Evolutionary conservation across 495 filamentous ascomycete species (phyloP).

Genomic region (Hypoxylon cercidicola): DNA sequence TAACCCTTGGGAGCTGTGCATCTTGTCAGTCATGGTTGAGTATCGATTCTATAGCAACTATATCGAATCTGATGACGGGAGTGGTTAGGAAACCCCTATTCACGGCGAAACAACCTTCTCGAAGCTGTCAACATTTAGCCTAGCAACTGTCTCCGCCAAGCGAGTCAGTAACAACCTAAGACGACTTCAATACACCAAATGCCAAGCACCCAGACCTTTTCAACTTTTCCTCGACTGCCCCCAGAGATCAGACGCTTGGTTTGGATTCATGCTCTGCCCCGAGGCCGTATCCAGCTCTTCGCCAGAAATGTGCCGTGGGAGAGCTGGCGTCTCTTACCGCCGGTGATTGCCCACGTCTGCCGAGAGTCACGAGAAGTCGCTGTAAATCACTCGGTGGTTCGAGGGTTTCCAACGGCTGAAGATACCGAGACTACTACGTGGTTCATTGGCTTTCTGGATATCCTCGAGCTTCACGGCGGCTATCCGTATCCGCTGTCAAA

Average conservation of each 20-base stretch:
- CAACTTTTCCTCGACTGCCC: slow-evolving; percentile 42
- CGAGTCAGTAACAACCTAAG: slow-evolving; percentile 10
- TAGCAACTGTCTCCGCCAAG: slow-evolving; percentile 16
- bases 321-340: slow-evolving; percentile 44
- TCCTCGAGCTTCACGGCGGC: slow-evolving; percentile 45
- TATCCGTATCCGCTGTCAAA: slow-evolving; percentile 47
- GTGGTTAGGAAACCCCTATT: slow-evolving; percentile 2
- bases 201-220: slow-evolving; percentile 36
- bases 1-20: slow-evolving; percentile 6
- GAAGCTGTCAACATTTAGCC: slow-evolving; percentile 21
- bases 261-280: slow-evolving; percentile 41
- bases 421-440: slow-evolving; percentile 44
- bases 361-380: slow-evolving; percentile 42
- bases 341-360: slow-evolving; percentile 40
- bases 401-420: slow-evolving; percentile 45
- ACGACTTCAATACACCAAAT: slow-evolving; percentile 20
- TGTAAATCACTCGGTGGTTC: slow-evolving; percentile 38
- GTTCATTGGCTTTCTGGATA: slow-evolving; percentile 44
- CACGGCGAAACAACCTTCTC: slow-evolving; percentile 12
- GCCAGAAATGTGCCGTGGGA: slow-evolving; percentile 47
- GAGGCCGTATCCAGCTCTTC: slow-evolving; percentile 45
- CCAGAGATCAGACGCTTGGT: slow-evolving; percentile 44
- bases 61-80: slow-evolving; percentile 26
- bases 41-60: slow-evolving; percentile 12
- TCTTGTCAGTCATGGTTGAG: slow-evolving; percentile 30